Base-by-base conservation (phyloP, 208 protist genomes). In the Leishmania mexicana region DNA sequence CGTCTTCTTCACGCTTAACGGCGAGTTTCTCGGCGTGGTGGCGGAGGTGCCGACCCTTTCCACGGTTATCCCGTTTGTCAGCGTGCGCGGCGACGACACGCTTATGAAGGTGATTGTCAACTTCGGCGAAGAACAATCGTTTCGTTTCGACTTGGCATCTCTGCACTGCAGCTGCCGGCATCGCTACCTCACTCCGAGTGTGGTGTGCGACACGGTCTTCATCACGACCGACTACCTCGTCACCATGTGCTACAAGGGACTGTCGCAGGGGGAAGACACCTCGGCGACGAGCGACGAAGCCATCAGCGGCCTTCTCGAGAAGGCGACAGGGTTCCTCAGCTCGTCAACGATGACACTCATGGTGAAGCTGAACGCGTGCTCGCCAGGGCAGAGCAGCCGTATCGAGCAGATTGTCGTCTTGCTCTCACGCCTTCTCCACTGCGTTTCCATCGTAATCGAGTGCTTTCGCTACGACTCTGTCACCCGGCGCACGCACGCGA, bases 1-100 rank as follows among this genome's bases (percentile, higher is more conserved):
- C 57, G 91, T 98, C 45, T 98, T 98, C 80, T 98, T 97, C 83
- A 98, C 95, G 13, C 86, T 87, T 51, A 97, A 97, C 85, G 95
- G 95, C 38, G 81, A 90, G 79, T 96, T 97, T 85, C 90, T 98
- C 28, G 95, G 95, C 35, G 90, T 96, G 31, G 92, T 91, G 64
- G 88, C 80, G 21, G 81, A 89, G 45, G 74, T 86, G 62, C 86
- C 86, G 76, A 79, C 78, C 45, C 90, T 93, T 78, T 49, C 80
- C n/a, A 91, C 79, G 24, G 79, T 91, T 60, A 91, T 92, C 31
- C 93, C 93, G 2, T 93, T 96, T 85, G 84, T 98, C 77, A 85
- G 84, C 35, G 91, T 90, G 31, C 78, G 90, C 42, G 89, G 86
- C 51, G 62, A 76, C 10, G 83, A 88, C 57, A 90, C 88, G 1